Evolutionary conservation across 2,329 filamentous ascomycete genomes (phyloP).

Genomic region (Fusarium sp.): DNA sequence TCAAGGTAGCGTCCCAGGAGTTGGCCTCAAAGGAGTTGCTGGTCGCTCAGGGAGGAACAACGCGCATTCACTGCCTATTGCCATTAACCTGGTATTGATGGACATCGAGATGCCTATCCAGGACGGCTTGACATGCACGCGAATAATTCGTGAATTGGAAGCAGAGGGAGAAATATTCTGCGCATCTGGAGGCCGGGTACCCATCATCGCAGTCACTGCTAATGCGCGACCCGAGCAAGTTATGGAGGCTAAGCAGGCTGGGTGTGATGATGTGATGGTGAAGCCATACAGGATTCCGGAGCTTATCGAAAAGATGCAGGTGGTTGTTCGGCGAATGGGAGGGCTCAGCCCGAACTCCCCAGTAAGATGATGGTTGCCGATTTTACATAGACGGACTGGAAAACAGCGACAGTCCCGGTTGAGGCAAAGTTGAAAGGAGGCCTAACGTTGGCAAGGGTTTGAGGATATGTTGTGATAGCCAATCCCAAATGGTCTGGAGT

Average conservation of each 20-base stretch:
- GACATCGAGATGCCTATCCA: constrained; percentile 82
- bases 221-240: constrained; percentile 74
- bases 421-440: neutral
- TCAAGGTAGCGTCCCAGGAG: constrained; percentile 39
- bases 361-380: constrained; percentile 41
- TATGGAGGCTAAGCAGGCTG: constrained; percentile 60
- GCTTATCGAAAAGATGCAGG: constrained; percentile 68
- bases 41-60: constrained; percentile 25
- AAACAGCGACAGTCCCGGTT: constrained; percentile 31
- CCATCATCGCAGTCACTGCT: constrained; percentile 74
- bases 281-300: constrained; percentile 76
- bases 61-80: constrained; percentile 42
- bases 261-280: constrained; percentile 74
- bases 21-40: constrained; percentile 1
- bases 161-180: constrained; percentile 60
- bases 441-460: neutral
- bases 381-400: constrained; percentile 15
- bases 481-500: neutral
- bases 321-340: constrained; percentile 54
- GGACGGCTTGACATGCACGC: constrained; percentile 75
- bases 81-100: constrained; percentile 75
- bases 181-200: constrained; percentile 61
- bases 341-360: constrained; percentile 46
- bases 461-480: neutral
- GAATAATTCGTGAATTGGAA: constrained; percentile 72